These are phyloP conservation scores for Lotmaria passim DNA, from an alignment of 208 protist genomes.

Conservation along the genomic window DNA sequence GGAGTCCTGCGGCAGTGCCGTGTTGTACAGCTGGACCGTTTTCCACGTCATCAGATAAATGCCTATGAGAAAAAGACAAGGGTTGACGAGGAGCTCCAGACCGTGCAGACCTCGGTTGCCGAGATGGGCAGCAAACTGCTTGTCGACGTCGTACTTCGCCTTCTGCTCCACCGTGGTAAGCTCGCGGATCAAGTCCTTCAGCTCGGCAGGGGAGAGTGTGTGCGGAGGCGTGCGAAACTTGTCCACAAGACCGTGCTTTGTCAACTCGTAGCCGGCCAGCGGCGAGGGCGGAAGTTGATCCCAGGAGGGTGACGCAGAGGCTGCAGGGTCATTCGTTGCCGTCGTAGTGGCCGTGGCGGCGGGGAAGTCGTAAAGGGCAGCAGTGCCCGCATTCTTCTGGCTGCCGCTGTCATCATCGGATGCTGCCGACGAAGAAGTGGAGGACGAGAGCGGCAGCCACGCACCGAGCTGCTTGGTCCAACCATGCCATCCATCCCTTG, in stretches of 20 bases:
- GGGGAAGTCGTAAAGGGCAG: too few species aligned
- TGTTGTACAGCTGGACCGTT: conserved; percentile 59
- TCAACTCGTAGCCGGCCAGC: conserved; percentile 65
- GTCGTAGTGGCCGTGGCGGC: not conserved
- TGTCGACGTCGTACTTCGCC: conserved; percentile 70
- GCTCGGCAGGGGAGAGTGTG: conserved; percentile 43
- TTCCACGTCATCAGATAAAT: conserved; percentile 82
- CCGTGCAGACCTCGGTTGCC: conserved; percentile 51
- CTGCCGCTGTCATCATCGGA: too few species aligned
- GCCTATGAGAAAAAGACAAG: conserved; percentile 57
- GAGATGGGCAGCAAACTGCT: conserved; percentile 53
- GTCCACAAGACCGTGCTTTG: conserved; percentile 55
- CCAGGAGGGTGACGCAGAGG: not conserved
- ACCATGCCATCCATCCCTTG: not conserved
- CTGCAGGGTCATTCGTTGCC: not conserved
- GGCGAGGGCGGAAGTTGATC: conserved; percentile 57
- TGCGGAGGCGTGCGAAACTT: conserved; percentile 36
- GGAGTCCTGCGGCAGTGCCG: conserved; percentile 64
- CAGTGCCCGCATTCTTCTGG: too few species aligned
- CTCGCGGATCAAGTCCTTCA: conserved; percentile 56
- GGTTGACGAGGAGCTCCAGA: conserved; percentile 68
- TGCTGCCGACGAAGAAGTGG: not conserved
- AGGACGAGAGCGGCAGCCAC: not conserved
- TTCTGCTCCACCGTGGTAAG: conserved; percentile 68
- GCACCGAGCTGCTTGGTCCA: not conserved